Evolutionary conservation across 2,329 filamentous ascomycete genomes (phyloP).

Genomic region (Aspergillus quadrilineatus): DNA sequence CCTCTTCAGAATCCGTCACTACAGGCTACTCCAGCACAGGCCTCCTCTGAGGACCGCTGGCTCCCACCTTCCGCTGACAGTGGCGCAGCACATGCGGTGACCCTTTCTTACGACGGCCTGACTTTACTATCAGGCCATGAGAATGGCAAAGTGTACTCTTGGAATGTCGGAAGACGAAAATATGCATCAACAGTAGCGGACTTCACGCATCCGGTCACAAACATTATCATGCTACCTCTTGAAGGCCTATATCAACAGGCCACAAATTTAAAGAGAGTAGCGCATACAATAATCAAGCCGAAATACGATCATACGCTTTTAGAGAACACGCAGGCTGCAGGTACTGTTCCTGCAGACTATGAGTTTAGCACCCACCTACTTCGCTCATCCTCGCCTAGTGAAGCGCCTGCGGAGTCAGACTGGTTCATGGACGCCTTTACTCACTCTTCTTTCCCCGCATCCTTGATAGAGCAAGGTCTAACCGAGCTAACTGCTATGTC

Average conservation of each 20-base stretch:
- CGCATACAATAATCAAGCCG: constrained; percentile 74
- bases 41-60: constrained; percentile 44
- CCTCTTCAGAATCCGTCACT: constrained; percentile 35
- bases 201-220: constrained; percentile 79
- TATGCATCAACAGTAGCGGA: constrained; percentile 67
- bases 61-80: constrained; percentile 60
- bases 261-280: constrained; percentile 48
- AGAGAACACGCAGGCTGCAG: constrained; percentile 34
- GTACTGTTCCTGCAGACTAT: constrained; percentile 45
- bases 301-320: constrained; percentile 43
- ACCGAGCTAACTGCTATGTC: constrained; percentile 36
- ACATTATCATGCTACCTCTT: constrained; percentile 70
- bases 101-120: constrained; percentile 79
- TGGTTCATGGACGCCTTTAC: constrained; percentile 40
- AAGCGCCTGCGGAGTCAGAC: constrained; percentile 10
- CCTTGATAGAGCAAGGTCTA: constrained; percentile 42
- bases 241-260: constrained; percentile 45
- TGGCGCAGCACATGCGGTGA: constrained; percentile 66
- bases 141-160: constrained; percentile 73
- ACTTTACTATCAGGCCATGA: constrained; percentile 76
- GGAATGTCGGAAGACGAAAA: constrained; percentile 72
- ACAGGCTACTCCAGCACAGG: constrained; percentile 43
- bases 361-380: constrained; percentile 42
- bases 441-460: constrained; percentile 39
- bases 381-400: constrained; percentile 16